Evolutionary conservation across 116 monocot species (phyloP).

Genomic region (Posidonia oceanica): DNA sequence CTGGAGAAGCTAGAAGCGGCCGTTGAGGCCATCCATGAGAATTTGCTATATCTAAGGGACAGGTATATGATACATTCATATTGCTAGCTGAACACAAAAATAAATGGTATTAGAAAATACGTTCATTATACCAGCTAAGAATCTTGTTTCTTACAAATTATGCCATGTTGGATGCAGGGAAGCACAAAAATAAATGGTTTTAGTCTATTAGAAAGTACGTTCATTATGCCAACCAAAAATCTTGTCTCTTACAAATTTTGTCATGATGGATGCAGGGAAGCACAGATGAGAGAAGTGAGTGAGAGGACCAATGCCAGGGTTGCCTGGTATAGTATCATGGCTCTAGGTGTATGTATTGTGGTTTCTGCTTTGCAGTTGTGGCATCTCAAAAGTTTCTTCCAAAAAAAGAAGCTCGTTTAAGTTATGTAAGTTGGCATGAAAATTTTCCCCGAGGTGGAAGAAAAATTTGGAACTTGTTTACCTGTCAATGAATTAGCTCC

Average conservation of each 20-base stretch:
- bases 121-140: neutral
- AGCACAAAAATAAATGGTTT: conserved; percentile 14
- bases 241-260: neutral
- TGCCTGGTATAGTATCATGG: conserved; percentile 59
- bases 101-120: neutral
- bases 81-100: neutral
- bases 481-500: too few species aligned
- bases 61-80: conserved; percentile 12
- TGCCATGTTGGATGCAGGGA: conserved; percentile 24
- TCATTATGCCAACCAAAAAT: neutral
- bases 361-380: conserved; percentile 45
- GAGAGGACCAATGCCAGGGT: conserved; percentile 62
- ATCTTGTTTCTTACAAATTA: neutral
- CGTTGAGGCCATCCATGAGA: conserved; percentile 58
- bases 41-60: conserved; percentile 48
- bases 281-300: conserved; percentile 54
- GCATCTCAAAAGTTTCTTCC: conserved; percentile 45
- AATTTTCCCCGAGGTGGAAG: neutral
- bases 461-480: neutral
- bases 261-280: conserved; percentile 32
- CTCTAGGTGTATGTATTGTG: conserved; percentile 37
- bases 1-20: conserved; percentile 44
- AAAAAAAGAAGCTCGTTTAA: conserved; percentile 69
- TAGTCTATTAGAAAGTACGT: neutral
- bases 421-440: neutral